A percentile compares a stretch with the other conserved stretches of the same genome.
Conservation (phyloP, 1,139 yeast genomes). For the Meyerozyma smithsonii region DNA sequence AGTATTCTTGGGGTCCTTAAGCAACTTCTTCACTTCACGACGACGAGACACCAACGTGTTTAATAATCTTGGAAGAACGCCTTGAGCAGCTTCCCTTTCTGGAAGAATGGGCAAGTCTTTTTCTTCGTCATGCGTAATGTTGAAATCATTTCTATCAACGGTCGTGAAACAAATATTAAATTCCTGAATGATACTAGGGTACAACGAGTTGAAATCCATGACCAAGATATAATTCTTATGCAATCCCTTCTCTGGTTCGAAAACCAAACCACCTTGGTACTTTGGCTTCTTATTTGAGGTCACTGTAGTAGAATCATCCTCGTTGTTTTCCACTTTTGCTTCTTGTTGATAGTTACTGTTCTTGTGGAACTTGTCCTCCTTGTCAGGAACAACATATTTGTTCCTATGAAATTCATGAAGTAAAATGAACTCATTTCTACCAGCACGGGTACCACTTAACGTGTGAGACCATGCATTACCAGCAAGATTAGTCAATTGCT, state of each 20-base stretch:
- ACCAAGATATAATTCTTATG: slow-evolving; percentile 87
- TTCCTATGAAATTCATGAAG: slow-evolving; percentile 85
- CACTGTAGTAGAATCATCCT: slow-evolving; percentile 43
- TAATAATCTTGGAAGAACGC: slow-evolving; percentile 82
- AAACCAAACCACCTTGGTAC: slow-evolving; percentile 93
- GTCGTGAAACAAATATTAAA: slow-evolving; percentile 97
- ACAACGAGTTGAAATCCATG: slow-evolving; percentile 97
- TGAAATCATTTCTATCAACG: slow-evolving; percentile 62
- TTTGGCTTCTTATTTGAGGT: slow-evolving; percentile 72
- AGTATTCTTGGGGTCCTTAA: slow-evolving; percentile 69
- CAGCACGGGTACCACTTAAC: slow-evolving; percentile 91
- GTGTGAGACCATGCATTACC: slow-evolving; percentile 99
- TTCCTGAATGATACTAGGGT: slow-evolving; percentile 97
- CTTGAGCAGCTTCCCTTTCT: slow-evolving; percentile 51
- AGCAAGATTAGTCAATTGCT: slow-evolving; percentile 87
- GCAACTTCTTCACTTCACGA: slow-evolving; percentile 81
- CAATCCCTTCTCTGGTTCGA: slow-evolving; percentile 94
- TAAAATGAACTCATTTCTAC: slow-evolving; percentile 89
- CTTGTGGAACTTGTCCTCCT: slow-evolving; percentile 53
- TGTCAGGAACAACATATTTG: slow-evolving; percentile 86
- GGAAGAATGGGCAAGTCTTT: slow-evolving; percentile 75
- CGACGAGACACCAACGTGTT: slow-evolving; percentile 87
- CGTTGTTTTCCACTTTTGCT: slow-evolving; percentile 34
- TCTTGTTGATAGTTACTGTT: slow-evolving; percentile 34
- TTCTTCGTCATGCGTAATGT: slow-evolving; percentile 45